Percentiles rank a stretch among this genome's conserved stretches.
phyloP scores from a whole-genome alignment of 495 filamentous ascomycete genomes.

The Letharia lupina region DNA sequence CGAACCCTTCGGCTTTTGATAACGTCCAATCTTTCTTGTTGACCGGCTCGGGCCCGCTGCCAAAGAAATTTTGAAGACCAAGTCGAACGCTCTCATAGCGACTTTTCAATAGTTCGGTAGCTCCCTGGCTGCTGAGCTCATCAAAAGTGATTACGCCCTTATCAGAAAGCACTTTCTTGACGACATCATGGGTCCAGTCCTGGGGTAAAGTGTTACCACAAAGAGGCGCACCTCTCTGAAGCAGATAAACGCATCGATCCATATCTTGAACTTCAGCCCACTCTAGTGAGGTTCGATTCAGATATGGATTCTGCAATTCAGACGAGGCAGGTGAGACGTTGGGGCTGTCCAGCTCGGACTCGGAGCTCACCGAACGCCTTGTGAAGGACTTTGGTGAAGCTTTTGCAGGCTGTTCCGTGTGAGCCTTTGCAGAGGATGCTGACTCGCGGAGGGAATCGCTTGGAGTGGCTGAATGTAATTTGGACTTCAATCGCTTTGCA shows the following conservation, averaged over 20 bases:
- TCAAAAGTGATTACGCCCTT: slow-evolving; percentile 9
- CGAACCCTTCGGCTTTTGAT: slow-evolving; percentile 6
- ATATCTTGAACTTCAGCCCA: slow-evolving; percentile 7
- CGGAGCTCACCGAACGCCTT: not conserved
- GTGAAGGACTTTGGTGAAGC: not conserved
- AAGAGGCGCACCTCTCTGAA: slow-evolving; percentile 16
- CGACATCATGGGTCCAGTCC: slow-evolving; percentile 5
- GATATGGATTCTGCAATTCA: slow-evolving; percentile 7
- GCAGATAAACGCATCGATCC: slow-evolving; percentile 12
- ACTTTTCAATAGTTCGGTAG: slow-evolving; percentile 4
- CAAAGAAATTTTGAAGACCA: slow-evolving; percentile 8
- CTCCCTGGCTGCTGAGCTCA: slow-evolving; percentile 9
- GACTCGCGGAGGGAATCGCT: not conserved
- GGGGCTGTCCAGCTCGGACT: not conserved
- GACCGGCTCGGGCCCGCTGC: not conserved
- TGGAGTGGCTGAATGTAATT: not conserved
- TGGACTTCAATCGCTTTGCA: slow-evolving; percentile 1
- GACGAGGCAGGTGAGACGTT: not conserved
- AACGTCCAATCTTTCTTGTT: slow-evolving; percentile 13
- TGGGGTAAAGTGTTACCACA: slow-evolving; percentile 8
- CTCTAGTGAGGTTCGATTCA: not conserved
- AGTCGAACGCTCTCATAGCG: slow-evolving; percentile 17
- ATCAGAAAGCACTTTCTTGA: slow-evolving; percentile 10
- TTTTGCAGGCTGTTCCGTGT: not conserved
- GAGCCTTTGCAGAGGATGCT: not conserved